Evolutionary conservation across 352 stramenopile species (phyloP), one percentile per base, ranked within the genome.

Genomic region (Phytophthora fragariae): DNA sequence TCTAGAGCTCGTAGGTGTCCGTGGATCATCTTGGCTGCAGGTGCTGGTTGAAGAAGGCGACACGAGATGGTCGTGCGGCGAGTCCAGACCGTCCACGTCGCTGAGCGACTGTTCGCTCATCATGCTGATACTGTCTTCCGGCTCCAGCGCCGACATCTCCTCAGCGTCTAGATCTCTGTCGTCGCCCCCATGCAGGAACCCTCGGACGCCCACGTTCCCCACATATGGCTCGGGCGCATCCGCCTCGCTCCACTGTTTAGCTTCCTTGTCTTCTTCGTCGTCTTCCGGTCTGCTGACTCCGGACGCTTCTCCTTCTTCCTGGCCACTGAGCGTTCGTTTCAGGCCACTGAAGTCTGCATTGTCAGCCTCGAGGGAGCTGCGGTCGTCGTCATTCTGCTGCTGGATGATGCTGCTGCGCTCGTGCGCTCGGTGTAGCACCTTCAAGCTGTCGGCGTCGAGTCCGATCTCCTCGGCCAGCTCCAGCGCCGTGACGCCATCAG

Each of bases 41-140:
- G 76, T 81, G 47, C 84, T 91, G 14, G 75, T 83, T 1, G 82
- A 89, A 17, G 84, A 91, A 24, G 86, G 86, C 11, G 86, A 93
- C 10, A 93, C 72, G 27, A 93, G 69, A 14, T 82, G 75, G 31
- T 74, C 81, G 27, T 81, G 83, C 4, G 79, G 78, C 5, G 78
- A 77, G 39, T 83, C 76, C 3, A 88, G 65, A 8, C 62, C 73
- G 10, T 79, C 80, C 3, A 77, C 70, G 47, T 85, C 82, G 41
- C 72, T 81, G 10, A 83, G 29, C 31, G 77, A 87, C 62, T 80
- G 72, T 47, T 86, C 86, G 59, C 78, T 84, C 62, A 80, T 62
- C 65, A 86, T 77, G 47, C 73, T 83, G 57, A 73, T 66, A 53
- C 71, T 80, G 29, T 77, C 72, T 57, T 77, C 70, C 8, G 67